A percentile compares a stretch with the other conserved stretches of the same genome.
Evolutionary conservation across 768 basidiomycete species (phyloP).

Genomic region (Thelephora aurantiotincta): DNA sequence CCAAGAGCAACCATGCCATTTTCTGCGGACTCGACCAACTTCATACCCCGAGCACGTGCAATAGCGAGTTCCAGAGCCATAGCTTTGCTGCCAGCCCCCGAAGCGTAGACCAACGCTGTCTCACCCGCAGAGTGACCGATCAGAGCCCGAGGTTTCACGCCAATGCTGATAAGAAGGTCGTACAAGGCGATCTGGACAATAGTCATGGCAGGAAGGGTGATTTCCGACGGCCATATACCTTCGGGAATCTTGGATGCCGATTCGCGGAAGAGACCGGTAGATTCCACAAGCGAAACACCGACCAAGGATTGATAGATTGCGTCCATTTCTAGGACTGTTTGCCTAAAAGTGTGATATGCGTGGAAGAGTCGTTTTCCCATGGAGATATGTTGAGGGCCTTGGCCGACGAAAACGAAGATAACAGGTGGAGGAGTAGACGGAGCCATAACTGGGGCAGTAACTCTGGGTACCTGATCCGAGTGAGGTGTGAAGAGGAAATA

Average conservation of each 20-base stretch:
- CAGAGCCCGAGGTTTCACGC: constrained; percentile 23
- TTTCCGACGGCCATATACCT: constrained; percentile 18
- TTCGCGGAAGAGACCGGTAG: constrained; percentile 22
- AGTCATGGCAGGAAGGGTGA: constrained; percentile 26
- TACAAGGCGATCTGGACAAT: constrained; percentile 33
- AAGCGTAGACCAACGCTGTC: constrained; percentile 27
- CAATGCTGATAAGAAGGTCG: constrained; percentile 23
- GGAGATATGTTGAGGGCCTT: constrained; percentile 15
- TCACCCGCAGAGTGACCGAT: constrained; percentile 38
- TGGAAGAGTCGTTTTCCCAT: constrained; percentile 25
- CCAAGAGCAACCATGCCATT: constrained; percentile 31
- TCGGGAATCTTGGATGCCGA: constrained; percentile 3
- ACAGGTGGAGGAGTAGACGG: constrained; percentile 17
- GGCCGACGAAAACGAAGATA: constrained; percentile 19
- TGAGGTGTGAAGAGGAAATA: constrained; percentile 4
- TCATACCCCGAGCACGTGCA: constrained; percentile 25
- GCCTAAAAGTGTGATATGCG: constrained; percentile 21
- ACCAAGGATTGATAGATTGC: constrained; percentile 15
- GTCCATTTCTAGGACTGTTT: constrained; percentile 25
- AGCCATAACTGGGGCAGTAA: constrained; percentile 17
- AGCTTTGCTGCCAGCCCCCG: constrained; percentile 24
- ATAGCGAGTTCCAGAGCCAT: constrained; percentile 31
- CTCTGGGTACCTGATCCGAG: constrained; percentile 1
- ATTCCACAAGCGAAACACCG: constrained; percentile 22
- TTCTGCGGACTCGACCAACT: constrained; percentile 17